These are phyloP conservation scores for Gryganskiella cystojenkinii DNA, from an alignment of 192 early-diverging fungal genomes.

Conservation along the genomic window DNA sequence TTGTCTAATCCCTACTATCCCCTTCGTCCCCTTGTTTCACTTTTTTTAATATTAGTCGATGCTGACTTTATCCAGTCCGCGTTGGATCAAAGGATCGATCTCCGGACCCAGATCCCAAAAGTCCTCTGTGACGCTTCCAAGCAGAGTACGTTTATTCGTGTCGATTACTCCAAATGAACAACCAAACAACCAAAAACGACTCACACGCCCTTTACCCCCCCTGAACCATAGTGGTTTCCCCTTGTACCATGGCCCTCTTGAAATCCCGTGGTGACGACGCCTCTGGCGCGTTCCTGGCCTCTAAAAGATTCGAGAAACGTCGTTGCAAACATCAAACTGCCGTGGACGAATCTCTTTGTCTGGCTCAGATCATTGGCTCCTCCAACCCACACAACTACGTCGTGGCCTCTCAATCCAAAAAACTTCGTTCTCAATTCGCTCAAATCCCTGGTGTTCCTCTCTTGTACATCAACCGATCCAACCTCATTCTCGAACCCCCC, in stretches of 20 bases:
- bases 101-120: slow-evolving; percentile 69
- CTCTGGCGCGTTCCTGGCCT: slow-evolving; percentile 63
- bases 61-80: slow-evolving; percentile 83
- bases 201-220: background rate
- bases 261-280: slow-evolving; percentile 73
- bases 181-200: background rate
- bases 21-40: slow-evolving; percentile 9
- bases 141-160: slow-evolving; percentile 62
- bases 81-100: slow-evolving; percentile 69
- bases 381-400: slow-evolving; percentile 87
- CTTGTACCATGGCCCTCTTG: slow-evolving; percentile 81
- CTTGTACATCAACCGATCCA: slow-evolving; percentile 81
- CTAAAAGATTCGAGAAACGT: slow-evolving; percentile 81
- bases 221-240: slow-evolving; percentile 61
- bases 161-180: background rate
- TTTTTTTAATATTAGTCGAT: slow-evolving; percentile 66
- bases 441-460: slow-evolving; percentile 86
- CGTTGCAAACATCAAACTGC: slow-evolving; percentile 79
- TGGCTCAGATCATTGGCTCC: slow-evolving; percentile 76
- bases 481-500: slow-evolving; percentile 86
- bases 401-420: slow-evolving; percentile 83
- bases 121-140: slow-evolving; percentile 73
- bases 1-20: too few species aligned
- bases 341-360: slow-evolving; percentile 76
- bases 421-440: slow-evolving; percentile 71